These are phyloP conservation scores for Echeveria elegans DNA, from an alignment of 164 flowering plant species.

Conservation along the genomic window DNA sequence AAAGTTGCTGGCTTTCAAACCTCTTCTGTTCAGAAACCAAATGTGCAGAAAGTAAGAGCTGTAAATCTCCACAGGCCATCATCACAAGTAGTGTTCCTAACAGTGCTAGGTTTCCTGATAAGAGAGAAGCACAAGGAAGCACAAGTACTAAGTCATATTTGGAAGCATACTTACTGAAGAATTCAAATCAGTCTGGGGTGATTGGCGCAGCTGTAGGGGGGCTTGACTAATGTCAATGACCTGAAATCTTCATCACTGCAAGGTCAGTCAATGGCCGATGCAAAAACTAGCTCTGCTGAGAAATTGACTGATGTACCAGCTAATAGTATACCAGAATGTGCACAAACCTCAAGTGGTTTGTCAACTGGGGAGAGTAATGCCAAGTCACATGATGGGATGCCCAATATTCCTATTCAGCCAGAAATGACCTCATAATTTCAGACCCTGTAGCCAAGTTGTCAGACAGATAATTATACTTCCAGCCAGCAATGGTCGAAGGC, in stretches of 20 bases:
- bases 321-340: background rate
- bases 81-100: slow-evolving; percentile 12
- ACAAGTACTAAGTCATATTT: slow-evolving; percentile 16
- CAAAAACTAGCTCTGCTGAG: slow-evolving; percentile 14
- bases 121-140: slow-evolving; percentile 15
- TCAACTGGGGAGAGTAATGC: background rate
- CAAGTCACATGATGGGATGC: background rate
- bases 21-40: slow-evolving; percentile 35
- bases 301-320: background rate
- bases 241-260: slow-evolving; percentile 14
- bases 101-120: slow-evolving; percentile 18
- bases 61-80: slow-evolving; percentile 16
- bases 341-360: background rate
- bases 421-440: background rate
- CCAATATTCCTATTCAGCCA: background rate
- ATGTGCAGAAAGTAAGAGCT: background rate
- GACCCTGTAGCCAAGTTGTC: background rate
- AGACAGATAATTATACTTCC: background rate
- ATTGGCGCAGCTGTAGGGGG: slow-evolving; percentile 17
- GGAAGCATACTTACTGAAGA: slow-evolving; percentile 5
- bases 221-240: slow-evolving; percentile 18
- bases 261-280: slow-evolving; percentile 13
- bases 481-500: background rate
- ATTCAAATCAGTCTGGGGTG: slow-evolving; percentile 10
- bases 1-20: slow-evolving; percentile 27